Conservation (phyloP, 495 filamentous ascomycete species). For the Penicillium roqueforti region DNA sequence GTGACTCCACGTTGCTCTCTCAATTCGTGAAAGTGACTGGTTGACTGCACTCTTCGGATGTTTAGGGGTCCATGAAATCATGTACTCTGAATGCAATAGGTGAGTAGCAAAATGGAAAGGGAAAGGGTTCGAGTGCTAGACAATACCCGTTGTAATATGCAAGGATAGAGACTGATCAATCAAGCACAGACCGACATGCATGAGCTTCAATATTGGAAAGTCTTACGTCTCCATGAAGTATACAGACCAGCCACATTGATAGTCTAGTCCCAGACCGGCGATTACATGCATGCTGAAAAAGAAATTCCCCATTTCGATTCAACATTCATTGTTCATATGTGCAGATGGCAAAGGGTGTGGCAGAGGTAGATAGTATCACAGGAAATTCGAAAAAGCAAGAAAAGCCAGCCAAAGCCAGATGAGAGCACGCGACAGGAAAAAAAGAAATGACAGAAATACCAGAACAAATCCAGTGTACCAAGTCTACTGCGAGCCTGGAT, state of each 20-base stretch:
- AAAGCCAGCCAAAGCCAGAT: constrained; percentile 11
- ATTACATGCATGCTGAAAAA: constrained; percentile 3
- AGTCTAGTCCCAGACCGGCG: not conserved
- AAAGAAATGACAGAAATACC: constrained; percentile 11
- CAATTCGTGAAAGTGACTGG: not conserved
- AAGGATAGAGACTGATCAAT: not conserved
- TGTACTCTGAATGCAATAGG: not conserved
- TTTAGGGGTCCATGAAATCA: not conserved
- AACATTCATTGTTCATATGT: constrained; percentile 14
- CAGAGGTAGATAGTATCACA: constrained; percentile 9
- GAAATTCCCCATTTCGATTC: constrained; percentile 9
- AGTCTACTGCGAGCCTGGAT: constrained; percentile 21
- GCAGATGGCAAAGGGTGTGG: constrained; percentile 13
- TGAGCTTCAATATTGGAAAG: not conserved
- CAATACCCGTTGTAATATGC: not conserved
- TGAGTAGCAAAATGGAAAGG: not conserved
- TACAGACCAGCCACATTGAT: not conserved
- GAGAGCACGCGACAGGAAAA: constrained; percentile 8
- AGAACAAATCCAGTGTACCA: constrained; percentile 9
- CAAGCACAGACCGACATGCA: not conserved
- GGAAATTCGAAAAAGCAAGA: constrained; percentile 4
- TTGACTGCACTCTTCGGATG: not conserved
- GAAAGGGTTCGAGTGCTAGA: not conserved
- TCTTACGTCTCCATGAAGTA: constrained; percentile 1
- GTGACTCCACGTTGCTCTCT: not conserved